A percentile compares a stretch with the other conserved stretches of the same genome.
Conservation (phyloP, 2,329 filamentous ascomycete species). For the Ramichloridium luteum region DNA sequence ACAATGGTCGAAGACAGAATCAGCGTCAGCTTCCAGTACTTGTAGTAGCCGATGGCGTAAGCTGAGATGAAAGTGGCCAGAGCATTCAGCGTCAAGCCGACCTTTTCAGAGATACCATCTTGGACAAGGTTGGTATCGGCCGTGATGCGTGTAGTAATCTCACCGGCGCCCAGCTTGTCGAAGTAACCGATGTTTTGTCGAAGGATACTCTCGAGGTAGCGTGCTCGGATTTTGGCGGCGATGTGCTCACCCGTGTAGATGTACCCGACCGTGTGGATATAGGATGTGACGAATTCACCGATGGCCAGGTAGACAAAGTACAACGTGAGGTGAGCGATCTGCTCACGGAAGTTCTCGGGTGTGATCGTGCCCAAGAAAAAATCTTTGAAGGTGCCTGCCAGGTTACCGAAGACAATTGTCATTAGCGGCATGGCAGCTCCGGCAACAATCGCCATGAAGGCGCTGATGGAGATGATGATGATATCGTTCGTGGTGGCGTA, state of each 20-base stretch:
- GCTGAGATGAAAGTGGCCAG: slow-evolving; percentile 74
- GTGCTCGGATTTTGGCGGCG: slow-evolving; percentile 46
- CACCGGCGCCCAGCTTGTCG: slow-evolving; percentile 83
- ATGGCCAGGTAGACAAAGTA: slow-evolving; percentile 82
- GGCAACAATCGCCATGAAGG: slow-evolving; percentile 23
- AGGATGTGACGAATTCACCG: slow-evolving; percentile 64
- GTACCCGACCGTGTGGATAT: slow-evolving; percentile 74
- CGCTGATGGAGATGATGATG: slow-evolving; percentile 29
- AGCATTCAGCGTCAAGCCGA: slow-evolving; percentile 63
- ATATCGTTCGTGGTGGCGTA: slow-evolving; percentile 32
- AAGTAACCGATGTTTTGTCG: slow-evolving; percentile 86
- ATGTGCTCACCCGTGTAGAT: slow-evolving; percentile 51
- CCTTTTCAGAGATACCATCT: slow-evolving; percentile 85
- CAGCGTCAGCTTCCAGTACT: slow-evolving; percentile 85
- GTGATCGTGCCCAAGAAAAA: slow-evolving; percentile 40
- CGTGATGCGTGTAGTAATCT: slow-evolving; percentile 89
- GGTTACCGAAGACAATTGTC: slow-evolving; percentile 57
- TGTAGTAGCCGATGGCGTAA: slow-evolving; percentile 80
- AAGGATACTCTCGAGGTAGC: slow-evolving; percentile 74
- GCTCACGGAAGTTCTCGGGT: slow-evolving; percentile 45
- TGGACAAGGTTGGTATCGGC: slow-evolving; percentile 89
- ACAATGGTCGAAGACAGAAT: slow-evolving; percentile 75
- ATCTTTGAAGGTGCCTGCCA: slow-evolving; percentile 58
- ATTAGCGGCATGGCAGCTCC: slow-evolving; percentile 28
- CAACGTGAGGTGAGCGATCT: slow-evolving; percentile 53